Evolutionary conservation across 257 asterid genomes (phyloP), one percentile per base, ranked within the genome.

Genomic region (Leonotis leonurus): DNA sequence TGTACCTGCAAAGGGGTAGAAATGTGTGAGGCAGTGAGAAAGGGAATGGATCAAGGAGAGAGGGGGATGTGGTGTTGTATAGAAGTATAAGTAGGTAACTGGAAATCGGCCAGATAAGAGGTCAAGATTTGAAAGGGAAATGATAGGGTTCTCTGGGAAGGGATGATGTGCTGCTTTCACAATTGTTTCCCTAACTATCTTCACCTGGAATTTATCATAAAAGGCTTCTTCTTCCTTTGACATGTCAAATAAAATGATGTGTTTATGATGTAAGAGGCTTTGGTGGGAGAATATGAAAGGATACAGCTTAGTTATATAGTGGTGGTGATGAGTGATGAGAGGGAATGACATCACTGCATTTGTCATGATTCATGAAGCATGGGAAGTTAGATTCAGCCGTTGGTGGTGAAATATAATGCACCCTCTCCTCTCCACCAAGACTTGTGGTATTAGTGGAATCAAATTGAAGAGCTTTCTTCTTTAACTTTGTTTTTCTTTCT

Each of bases 31-130:
- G 69, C 83, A 79, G 26, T 55, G 65, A 11, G 89, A 51, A 4
- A 81, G 77, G 13, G 93, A 85, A 35, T 30, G 64, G 30, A 49
- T 70, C 1, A 84, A 75, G 46, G 74, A 52, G 24, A 30, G 14
- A 16, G 13, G 24, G 57, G 5, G 20, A 4, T 50, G 39, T 18
- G 68, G 41, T 18, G 5, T 59, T 30, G 13, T 13, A 68, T 79
- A 84, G 26, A 81, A 64, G 73, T 74, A 81, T 59, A 84, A 64
- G 39, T 84, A 81, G 5, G 88, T 79, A 8, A 81, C 84, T 0
- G 84, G 92, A 67, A 81, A 84, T n/a, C 88, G 67, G 36, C 92
- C 88, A 0, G 83, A 77, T 24, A 84, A 53, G 44, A 84, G 88
- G 49, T 84, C 92, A 21, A 84, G 84, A 61, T 84, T 84, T 6